Evolutionary conservation across 2,329 filamentous ascomycete species (phyloP).

Genomic region (Cadophora gregata): DNA sequence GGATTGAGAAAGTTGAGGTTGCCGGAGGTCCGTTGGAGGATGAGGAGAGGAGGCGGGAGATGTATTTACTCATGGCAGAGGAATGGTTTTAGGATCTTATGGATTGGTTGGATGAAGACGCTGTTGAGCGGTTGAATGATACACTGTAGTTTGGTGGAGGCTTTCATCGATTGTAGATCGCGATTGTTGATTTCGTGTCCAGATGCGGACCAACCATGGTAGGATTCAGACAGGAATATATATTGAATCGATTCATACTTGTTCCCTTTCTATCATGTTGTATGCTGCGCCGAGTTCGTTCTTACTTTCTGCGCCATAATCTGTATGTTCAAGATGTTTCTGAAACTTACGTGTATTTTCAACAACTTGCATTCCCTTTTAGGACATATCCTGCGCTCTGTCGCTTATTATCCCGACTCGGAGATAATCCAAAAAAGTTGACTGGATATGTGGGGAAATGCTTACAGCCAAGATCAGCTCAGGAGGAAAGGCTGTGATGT

Average conservation of each 20-base stretch:
- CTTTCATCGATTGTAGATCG: background rate
- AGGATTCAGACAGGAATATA: background rate
- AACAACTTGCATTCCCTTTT: background rate
- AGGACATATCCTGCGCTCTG: background rate
- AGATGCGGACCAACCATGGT: background rate
- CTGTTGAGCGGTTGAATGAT: constrained; percentile 2
- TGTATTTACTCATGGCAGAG: background rate
- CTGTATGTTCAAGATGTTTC: background rate
- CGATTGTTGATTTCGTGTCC: background rate
- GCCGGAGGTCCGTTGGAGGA: background rate
- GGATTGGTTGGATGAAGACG: background rate
- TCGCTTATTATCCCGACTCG: background rate
- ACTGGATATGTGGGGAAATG: background rate
- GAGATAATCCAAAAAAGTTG: background rate
- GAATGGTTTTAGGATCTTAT: background rate
- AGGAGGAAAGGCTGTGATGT: background rate
- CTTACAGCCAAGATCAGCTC: constrained; percentile 1
- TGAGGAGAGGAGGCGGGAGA: background rate
- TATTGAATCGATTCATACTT: background rate
- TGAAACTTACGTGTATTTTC: background rate
- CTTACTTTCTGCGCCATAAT: too few species aligned
- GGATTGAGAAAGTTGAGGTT: background rate
- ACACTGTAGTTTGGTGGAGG: background rate
- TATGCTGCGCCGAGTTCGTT: too few species aligned
- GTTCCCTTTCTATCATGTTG: background rate